Conservation (phyloP, 2,329 filamentous ascomycete genomes). For the Tetracladium maxilliforme region DNA sequence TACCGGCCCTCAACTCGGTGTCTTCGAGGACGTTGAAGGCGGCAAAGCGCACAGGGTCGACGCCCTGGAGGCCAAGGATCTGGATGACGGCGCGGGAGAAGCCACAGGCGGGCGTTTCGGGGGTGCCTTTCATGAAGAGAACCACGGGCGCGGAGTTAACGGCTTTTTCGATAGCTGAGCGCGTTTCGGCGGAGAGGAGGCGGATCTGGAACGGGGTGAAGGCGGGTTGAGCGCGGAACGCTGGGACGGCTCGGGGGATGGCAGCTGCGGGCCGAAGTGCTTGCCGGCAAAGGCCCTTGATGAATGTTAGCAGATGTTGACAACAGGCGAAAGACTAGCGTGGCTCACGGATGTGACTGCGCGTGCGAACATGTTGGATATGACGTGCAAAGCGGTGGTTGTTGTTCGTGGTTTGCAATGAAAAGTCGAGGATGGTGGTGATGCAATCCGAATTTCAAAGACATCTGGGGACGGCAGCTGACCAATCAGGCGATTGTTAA, state of each 20-base stretch:
- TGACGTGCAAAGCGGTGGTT: too few relatives aligned
- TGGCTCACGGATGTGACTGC: too few relatives aligned
- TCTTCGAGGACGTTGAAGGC: conserved; percentile 97
- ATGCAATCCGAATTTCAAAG: too few relatives aligned
- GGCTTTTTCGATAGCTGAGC: conserved; percentile 77
- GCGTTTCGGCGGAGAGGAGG: conserved; percentile 67
- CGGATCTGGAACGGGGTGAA: conserved; percentile 32
- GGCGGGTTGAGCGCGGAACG: conserved; percentile 16
- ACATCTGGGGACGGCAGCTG: too few relatives aligned
- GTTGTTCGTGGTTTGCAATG: too few relatives aligned
- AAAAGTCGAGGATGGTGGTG: too few relatives aligned
- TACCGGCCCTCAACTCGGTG: conserved; percentile 70
- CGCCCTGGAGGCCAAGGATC: conserved; percentile 85
- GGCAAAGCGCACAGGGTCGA: conserved; percentile 92
- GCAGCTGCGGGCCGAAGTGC: conserved; percentile 8
- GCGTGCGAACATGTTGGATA: too few relatives aligned
- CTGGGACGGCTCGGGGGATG: conserved; percentile 12
- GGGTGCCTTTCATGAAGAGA: conserved; percentile 98
- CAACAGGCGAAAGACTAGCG: too few relatives aligned
- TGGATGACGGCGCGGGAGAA: conserved; percentile 93
- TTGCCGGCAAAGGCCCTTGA: conserved; percentile 8
- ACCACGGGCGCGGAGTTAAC: conserved; percentile 82
- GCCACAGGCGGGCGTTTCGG: conserved; percentile 88
- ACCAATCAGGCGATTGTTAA: too few relatives aligned
- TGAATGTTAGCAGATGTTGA: conserved; percentile 6